These are phyloP conservation scores for Penicillium concentricum DNA, from an alignment of 2,329 filamentous ascomycete genomes.

Conservation along the genomic window DNA sequence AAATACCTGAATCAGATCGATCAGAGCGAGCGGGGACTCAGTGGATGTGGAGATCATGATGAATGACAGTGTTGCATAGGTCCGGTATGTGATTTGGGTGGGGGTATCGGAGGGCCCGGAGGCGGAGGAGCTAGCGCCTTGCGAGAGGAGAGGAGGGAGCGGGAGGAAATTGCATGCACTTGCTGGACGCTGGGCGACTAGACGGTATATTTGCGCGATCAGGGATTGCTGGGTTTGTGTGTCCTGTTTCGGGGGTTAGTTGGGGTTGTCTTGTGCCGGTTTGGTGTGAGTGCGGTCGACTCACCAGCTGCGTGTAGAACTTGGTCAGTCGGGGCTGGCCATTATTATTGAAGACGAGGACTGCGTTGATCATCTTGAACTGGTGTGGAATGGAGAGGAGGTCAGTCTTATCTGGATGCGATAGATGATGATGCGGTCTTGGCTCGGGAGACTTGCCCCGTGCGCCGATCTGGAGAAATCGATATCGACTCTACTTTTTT, in stretches of 20 bases:
- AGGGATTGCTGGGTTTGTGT: constrained; percentile 95
- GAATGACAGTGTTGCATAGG: constrained; percentile 98
- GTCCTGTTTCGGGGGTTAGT: constrained; percentile 59
- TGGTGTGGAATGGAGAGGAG: not conserved
- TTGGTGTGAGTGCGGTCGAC: constrained; percentile 15
- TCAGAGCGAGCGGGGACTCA: constrained; percentile 89
- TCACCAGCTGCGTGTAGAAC: constrained; percentile 94
- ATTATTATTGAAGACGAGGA: constrained; percentile 97
- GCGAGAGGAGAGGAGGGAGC: constrained; percentile 62
- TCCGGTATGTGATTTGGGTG: constrained; percentile 93
- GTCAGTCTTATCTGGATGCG: constrained; percentile 13
- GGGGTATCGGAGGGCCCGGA: constrained; percentile 78
- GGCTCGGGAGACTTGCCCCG: constrained; percentile 15
- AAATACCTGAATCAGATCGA: constrained; percentile 97
- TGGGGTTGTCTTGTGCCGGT: not conserved
- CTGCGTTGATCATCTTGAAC: constrained; percentile 87
- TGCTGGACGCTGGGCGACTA: constrained; percentile 86
- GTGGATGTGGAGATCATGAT: constrained; percentile 97
- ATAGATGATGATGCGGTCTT: constrained; percentile 11
- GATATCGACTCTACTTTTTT: constrained; percentile 1
- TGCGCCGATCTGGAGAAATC: constrained; percentile 23
- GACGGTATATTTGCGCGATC: constrained; percentile 94
- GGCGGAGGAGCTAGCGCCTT: constrained; percentile 49
- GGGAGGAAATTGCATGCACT: constrained; percentile 97
- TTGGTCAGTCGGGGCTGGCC: constrained; percentile 95